These are phyloP conservation scores for Xylaria digitata DNA, from an alignment of 2,329 filamentous ascomycete species.

Conservation along the genomic window DNA sequence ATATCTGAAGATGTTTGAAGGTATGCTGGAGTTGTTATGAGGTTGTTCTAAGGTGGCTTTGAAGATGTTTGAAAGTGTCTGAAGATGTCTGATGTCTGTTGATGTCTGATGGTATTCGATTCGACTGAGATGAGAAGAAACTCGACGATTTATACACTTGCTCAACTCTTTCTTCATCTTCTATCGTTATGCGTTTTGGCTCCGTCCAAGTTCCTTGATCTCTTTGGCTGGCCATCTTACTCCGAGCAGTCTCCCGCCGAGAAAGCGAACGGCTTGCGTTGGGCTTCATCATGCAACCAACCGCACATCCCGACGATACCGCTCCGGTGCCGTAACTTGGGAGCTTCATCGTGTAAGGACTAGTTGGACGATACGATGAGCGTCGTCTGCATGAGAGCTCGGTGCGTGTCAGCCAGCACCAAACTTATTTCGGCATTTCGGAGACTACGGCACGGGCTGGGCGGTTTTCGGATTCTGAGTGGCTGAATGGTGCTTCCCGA, in stretches of 20 bases:
- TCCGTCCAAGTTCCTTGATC: not conserved
- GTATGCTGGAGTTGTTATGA: too few relatives aligned
- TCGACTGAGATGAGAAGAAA: not conserved
- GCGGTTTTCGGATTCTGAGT: constrained; percentile 21
- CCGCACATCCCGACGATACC: constrained; percentile 3
- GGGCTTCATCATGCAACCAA: constrained; percentile 19
- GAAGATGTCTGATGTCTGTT: constrained; percentile 9
- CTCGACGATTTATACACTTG: constrained; percentile 20
- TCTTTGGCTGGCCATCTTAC: not conserved
- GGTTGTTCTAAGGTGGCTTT: not conserved
- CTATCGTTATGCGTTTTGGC: not conserved
- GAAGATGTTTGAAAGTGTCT: constrained; percentile 5
- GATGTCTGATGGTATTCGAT: not conserved
- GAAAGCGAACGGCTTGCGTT: constrained; percentile 18
- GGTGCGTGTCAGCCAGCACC: not conserved
- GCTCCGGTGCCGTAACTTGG: not conserved
- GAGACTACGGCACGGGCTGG: constrained; percentile 7
- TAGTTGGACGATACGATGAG: not conserved
- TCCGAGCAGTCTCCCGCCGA: constrained; percentile 7
- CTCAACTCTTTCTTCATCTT: not conserved
- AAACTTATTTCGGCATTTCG: constrained; percentile 26
- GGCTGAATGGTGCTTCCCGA: constrained; percentile 31
- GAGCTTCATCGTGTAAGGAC: not conserved
- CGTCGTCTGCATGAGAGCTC: not conserved
- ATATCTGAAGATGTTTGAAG: not conserved